Base-by-base conservation (phyloP, 352 stramenopile genomes). In the Phytopythium ostracodes region DNA sequence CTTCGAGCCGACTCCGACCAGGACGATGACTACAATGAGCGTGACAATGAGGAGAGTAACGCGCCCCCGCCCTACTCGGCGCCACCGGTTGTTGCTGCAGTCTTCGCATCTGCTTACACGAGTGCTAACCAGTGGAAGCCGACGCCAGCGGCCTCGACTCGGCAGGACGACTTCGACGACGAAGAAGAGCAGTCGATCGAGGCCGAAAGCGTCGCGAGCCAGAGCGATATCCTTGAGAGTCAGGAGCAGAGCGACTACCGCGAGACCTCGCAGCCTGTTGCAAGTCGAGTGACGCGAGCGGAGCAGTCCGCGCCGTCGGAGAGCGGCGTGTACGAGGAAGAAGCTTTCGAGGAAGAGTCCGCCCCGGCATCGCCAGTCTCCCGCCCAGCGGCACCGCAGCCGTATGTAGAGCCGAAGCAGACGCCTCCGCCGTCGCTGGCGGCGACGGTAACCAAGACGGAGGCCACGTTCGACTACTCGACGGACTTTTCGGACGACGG, bases 401-500 rank as follows among this genome's bases (percentile, higher is more conserved):
- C 42, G 42, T 25, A 25, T 7, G 42, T 24, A 11, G 42, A 47
- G 42, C 42, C 42, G 18, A 47, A 18, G 22, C 43, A 50, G 11
- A 10, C 11, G 10, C 1, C 43, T 18, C 36, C 36, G 8, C 36
- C 8, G 14, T 11, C 36, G 36, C 5, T 49, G 6, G 8, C 43
- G 1, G 22, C 9, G 43, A 52, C 22, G 3, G 44, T 24, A 33
- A 9, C 22, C n/a, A 77, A 64, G 18, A 38, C 61, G 9, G 73
- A 79, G 15, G 72, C 66, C 0, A 74, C 66, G 20, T 88, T 84
- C 47, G 71, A 89, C 59, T 91, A 89, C 62, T 91, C 82, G 44
- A 87, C 89, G 70, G 77, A 91, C 35, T 89, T 91, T 56, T 79
- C 75, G 8, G 77, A 91, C 2, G 76, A 88, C 52, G 70, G 68